Evolutionary conservation across 164 flowering plant genomes (phyloP), one percentile per base, ranked within the genome.

Genomic region (Sedum album): DNA sequence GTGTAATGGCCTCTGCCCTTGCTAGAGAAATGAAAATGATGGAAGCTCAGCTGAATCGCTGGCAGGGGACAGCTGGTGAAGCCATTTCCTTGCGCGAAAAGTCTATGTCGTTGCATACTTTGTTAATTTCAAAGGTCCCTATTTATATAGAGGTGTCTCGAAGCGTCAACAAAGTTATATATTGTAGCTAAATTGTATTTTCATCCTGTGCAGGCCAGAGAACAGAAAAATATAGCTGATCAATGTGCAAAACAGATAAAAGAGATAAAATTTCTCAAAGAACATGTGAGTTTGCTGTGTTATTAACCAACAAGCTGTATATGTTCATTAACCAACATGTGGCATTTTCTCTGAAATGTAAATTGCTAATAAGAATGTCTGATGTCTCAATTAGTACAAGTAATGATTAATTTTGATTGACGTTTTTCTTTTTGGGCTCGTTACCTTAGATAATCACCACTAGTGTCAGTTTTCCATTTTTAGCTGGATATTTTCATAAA

Each of bases 21-120:
- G 83, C 96, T 26, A 94, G 85, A 78, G 99, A 94, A 81, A 79
- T 88, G 86, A 88, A 67, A 68, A 86, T 94, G 96, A 84, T 91
- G 93, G 90, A 88, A 82, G 76, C 83, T 65, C 99, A 91, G 76
- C 71, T 89, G 79, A 88, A 79, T 72, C 85, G 96, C 36, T 87
- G 90, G 82, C 87, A 94, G 75, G 87, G 82, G 30, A 84, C 82
- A 51, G 97, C 97, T 55, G 72, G 77, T 60, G 97, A 94, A 76
- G 85, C 97, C 36, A 55, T 80, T 60, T 87, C 93, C 20, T 73
- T 90, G 69, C 89, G 85, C 48, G 87, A 84, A 72, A 77, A 90
- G 80, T 79, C 79, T 20, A 76, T 80, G 55, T 80, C 87, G 57
- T 74, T 90, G 33, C 82, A 75, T 81, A 72, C 76, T 60, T 72